Evolutionary conservation across 345 rosid species (phyloP), one percentile per base, ranked within the genome.

Genomic region (Pugionium cornutum): DNA sequence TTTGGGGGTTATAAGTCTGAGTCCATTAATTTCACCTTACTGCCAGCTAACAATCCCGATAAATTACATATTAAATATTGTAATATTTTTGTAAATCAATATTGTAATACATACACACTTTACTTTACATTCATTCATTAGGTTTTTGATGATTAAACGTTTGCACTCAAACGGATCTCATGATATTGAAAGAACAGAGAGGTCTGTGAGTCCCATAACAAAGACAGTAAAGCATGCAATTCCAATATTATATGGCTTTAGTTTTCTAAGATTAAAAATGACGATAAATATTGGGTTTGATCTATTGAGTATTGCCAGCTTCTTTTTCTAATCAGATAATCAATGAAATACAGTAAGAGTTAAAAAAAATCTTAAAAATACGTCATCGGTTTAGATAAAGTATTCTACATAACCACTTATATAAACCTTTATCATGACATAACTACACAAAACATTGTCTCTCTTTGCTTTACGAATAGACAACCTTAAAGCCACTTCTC

Each of bases 31-130:
- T 74, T 74, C 77, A 74, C 64, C 47, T 18, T 18, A 74, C 77
- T 55, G 77, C 73, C 77, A 74, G 77, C 77, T 74, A 74, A 67
- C 77, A 74, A 73, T 67, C 77, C 77, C 77, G 53, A 73, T 73
- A 73, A 59, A 18, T 18, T 18, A 40, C 53, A 59, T 18, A 66
- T 63, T 67, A 18, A 18, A 18, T 67, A 67, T 55, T 66, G 62
- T 58, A 50, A 50, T 65, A 7, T n/a, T n/a, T n/a, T n/a, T n/a
- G n/a, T n/a, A n/a, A n/a, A n/a, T n/a, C n/a, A 18, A 18, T 67
- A 67, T 55, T 66, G 62, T 58, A 50, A 50, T 65, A 7, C 7
- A 65, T 18, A 35, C 18, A 42, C 57, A 18, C 0, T 66, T 60
- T 47, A 10, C 6, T 50, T 65, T 35, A 35, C 54, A 3, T 72